Base-by-base conservation (phyloP, 768 basidiomycete species). In the Panaeolus papilionaceus region DNA sequence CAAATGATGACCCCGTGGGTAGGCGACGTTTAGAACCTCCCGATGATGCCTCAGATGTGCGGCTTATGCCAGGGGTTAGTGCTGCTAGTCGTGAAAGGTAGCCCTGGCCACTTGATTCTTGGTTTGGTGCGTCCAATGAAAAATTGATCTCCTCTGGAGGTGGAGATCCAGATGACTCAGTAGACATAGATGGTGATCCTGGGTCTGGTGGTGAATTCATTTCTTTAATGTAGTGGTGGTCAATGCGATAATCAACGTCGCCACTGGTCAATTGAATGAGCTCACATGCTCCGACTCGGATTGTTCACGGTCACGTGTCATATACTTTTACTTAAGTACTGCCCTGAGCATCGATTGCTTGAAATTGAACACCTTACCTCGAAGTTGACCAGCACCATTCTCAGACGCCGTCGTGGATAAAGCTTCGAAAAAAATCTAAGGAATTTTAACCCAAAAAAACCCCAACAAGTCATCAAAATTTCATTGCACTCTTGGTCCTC, bases 131-230 rank as follows among this genome's bases (percentile, higher is more conserved):
- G 6, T 58, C 54, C 14, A 58, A 58, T 33, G 54, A 58, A 5
- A 58, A 58, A 16, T 58, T 58, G 14, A 51, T 51, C n/a, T 58
- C 54, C 11, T 58, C 54, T 58, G 54, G 54, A n/a, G 54, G 54
- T 58, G 54, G 54, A 7, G 54, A 33, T 58, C 54, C 54, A 33
- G 54, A 58, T 18, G 54, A 58, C 11, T 58, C 54, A 28, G 54
- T 58, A 2, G 54, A 58, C 12, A 58, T 26, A 28, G 54, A 58
- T 9, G 54, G 54, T 14, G 54, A 58, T 28, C 54, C 54, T 58
- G 54, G 54, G 26, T 58, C 54, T 16, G 54, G 54, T 58, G 54
- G 54, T 58, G 54, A 58, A 58, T 58, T 58, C 54, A 58, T 58
- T 10, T 58, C 28, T 28, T 8, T 14, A 33, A 16, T 33, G 28